Evolutionary conservation across 225 moss, liverwort and hornwort genomes (phyloP).

Genomic region (Marchantia polymorpha): DNA sequence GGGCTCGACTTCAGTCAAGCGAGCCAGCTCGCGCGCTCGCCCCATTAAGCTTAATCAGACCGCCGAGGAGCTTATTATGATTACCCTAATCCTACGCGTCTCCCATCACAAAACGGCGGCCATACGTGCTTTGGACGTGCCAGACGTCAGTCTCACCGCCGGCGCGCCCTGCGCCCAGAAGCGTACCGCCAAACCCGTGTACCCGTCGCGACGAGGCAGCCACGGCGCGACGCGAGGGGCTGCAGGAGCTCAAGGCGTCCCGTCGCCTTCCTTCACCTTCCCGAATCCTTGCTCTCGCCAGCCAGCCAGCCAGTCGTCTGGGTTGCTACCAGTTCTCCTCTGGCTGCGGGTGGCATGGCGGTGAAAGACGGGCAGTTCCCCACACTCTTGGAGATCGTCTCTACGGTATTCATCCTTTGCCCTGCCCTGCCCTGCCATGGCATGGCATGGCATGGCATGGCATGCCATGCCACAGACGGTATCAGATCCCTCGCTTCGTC

Average conservation of each 20-base stretch:
- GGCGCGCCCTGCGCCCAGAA: neutral
- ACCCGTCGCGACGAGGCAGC: too few relatives aligned
- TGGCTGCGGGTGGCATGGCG: neutral
- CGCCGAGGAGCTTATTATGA: neutral
- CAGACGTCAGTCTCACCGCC: neutral
- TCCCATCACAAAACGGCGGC: slow-evolving; percentile 19
- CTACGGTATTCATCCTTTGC: neutral
- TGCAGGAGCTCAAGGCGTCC: neutral
- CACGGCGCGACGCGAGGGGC: neutral
- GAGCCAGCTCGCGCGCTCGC: neutral
- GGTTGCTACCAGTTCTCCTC: too few relatives aligned
- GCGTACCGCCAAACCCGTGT: neutral
- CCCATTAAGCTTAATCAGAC: neutral
- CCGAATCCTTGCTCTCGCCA: neutral
- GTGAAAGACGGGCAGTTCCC: neutral
- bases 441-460: too few relatives aligned
- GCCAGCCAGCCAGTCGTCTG: too few relatives aligned
- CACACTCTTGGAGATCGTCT: too few relatives aligned
- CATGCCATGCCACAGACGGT: neutral
- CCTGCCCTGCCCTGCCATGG: neutral
- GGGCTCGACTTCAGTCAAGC: neutral
- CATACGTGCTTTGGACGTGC: slow-evolving; percentile 11
- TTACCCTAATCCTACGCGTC: slow-evolving; percentile 15
- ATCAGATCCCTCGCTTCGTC: neutral
- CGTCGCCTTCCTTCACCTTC: neutral